Conservation (phyloP, 495 filamentous ascomycete genomes). For the Bryoglossum gracile region DNA sequence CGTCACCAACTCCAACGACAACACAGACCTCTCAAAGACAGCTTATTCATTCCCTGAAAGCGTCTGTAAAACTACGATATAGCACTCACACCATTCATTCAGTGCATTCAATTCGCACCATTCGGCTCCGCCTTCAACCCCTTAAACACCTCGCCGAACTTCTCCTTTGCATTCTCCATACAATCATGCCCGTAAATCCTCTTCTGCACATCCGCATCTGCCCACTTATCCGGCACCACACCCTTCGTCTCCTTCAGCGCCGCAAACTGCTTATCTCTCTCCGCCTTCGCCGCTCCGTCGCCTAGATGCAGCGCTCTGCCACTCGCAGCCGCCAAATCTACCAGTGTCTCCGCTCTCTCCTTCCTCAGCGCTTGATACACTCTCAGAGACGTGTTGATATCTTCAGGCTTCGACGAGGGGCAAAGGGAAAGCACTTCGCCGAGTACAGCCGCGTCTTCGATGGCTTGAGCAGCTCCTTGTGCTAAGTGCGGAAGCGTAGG, state of each 20-base stretch:
- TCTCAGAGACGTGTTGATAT: constrained; percentile 56
- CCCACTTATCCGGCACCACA: constrained; percentile 69
- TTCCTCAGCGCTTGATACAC: constrained; percentile 70
- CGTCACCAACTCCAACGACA: too few species aligned
- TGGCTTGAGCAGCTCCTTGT: constrained; percentile 80
- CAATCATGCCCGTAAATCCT: constrained; percentile 57
- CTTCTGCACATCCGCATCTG: constrained; percentile 59
- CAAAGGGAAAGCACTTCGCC: constrained; percentile 55
- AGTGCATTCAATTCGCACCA: constrained; percentile 1
- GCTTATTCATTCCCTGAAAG: too few species aligned
- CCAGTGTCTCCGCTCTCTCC: constrained; percentile 58
- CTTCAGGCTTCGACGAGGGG: constrained; percentile 43
- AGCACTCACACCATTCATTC: too few species aligned
- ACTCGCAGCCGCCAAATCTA: constrained; percentile 60
- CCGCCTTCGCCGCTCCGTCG: constrained; percentile 66
- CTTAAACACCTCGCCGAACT: constrained; percentile 15
- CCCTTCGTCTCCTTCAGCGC: constrained; percentile 48
- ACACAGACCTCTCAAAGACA: too few species aligned
- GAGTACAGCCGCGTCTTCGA: constrained; percentile 71
- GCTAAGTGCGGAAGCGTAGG: constrained; percentile 62
- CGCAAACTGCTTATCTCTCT: constrained; percentile 65
- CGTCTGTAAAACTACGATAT: too few species aligned
- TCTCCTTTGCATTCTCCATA: constrained; percentile 15
- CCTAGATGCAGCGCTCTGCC: constrained; percentile 66
- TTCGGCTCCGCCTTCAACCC: constrained; percentile 1